A percentile compares a stretch with the other conserved stretches of the same genome.
Evolutionary conservation across 257 asterid species (phyloP).

Genomic region (Nicotiana attenuata): DNA sequence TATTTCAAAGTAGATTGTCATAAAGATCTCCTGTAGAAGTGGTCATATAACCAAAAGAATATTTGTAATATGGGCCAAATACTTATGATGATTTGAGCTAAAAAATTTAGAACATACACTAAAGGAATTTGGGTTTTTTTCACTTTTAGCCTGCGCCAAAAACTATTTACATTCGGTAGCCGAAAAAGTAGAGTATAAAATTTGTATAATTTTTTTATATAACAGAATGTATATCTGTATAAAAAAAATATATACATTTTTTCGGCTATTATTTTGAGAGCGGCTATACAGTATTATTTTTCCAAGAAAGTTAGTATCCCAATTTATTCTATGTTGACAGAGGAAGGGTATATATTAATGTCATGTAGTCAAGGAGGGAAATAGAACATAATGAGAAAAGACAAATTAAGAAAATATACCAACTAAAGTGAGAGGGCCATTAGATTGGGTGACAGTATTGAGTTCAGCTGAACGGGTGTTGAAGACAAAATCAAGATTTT

Average conservation of each 20-base stretch:
- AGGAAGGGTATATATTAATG: background rate
- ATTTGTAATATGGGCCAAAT: background rate
- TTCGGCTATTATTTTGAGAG: no score
- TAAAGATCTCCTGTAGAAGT: background rate
- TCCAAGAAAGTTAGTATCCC: background rate
- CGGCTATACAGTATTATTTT: no score
- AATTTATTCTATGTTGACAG: background rate
- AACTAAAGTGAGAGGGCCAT: conserved; percentile 60
- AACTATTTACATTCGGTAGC: no score
- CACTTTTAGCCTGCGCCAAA: no score
- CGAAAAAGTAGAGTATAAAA: no score
- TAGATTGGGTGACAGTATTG: conserved; percentile 30
- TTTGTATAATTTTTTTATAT: no score
- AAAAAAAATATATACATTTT: no score
- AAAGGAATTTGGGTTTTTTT: no score
- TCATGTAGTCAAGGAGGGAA: background rate
- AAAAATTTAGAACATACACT: no score
- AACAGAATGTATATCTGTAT: no score
- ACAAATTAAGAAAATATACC: conserved; percentile 28
- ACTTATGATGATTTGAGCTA: no score
- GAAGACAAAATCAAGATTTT: conserved; percentile 43
- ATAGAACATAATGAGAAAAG: background rate
- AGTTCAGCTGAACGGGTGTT: conserved; percentile 33
- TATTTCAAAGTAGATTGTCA: background rate
- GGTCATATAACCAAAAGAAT: background rate